Base-by-base conservation (phyloP, 768 basidiomycete genomes). In the Hebeloma cylindrosporum region DNA sequence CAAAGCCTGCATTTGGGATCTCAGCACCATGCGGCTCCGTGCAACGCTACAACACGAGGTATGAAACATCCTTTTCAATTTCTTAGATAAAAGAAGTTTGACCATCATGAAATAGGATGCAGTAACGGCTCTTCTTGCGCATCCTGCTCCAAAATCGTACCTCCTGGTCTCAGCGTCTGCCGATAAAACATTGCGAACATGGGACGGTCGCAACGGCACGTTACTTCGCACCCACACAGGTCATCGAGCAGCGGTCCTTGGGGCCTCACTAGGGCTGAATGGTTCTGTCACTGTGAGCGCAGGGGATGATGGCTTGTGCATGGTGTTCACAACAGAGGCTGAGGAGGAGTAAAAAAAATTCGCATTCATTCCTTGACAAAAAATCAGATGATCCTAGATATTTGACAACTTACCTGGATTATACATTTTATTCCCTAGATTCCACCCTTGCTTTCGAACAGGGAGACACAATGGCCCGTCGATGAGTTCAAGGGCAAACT, bases 1-100 rank as follows among this genome's bases (percentile, higher is more conserved):
- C 0, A 94, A 92, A 60, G 87, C 83, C 13, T 92, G 88, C 56
- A 83, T 97, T 25, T 99, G 95, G 93, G 96, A 99, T 67, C 74
- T 94, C 31, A 77, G 77, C 38, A 94, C 91, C 18, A 90, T 90
- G 76, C 77, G 88, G 50, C 62, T 93, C 40, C 78, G 96, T 44
- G 77, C 85, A 13, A 93, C 88, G 10, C 69, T 96, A 5, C 73
- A 85, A 50, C 94, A 98, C 58, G 72, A 83, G 64, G 94, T 94
- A 50, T 40, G 79, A n/a, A n/a, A n/a, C n/a, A n/a, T n/a, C n/a
- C n/a, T n/a, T n/a, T n/a, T n/a, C n/a, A n/a, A 25, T 30, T 25
- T 25, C 22, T 28, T 48, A 23, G 18, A 21, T 18, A 40, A 26
- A 11, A 39, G 26, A 43, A 48, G 53, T 40, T 46, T 27, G 10